phyloP scores from a whole-genome alignment of 129 eudicot genomes.

The Lactuca sativa region DNA sequence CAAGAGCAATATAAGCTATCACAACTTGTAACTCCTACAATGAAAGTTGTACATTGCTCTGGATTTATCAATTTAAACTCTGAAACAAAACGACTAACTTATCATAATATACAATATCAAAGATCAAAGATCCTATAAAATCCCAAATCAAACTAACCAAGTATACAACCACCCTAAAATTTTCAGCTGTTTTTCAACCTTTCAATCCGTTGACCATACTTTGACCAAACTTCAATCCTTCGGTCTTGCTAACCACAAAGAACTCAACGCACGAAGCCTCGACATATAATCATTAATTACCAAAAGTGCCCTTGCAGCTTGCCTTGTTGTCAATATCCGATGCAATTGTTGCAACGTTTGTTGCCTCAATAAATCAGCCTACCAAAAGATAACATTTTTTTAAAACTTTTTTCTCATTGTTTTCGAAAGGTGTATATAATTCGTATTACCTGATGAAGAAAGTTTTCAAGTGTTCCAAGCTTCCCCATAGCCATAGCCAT shows the following conservation, averaged over 20 bases:
- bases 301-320: conserved; percentile 94
- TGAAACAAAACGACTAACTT: not conserved
- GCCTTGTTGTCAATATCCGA: conserved; percentile 87
- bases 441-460: conserved; percentile 75
- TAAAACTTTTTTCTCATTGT: not conserved
- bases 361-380: conserved; percentile 95
- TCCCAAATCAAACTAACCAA: conserved; percentile 17
- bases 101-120: conserved; percentile 27
- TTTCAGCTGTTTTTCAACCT: not conserved
- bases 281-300: conserved; percentile 80
- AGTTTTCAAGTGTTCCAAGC: conserved; percentile 83
- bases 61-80: conserved; percentile 14
- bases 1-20: conserved; percentile 20
- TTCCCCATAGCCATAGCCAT: conserved; percentile 98
- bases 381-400: not conserved
- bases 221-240: conserved; percentile 40
- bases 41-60: conserved; percentile 22
- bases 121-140: conserved; percentile 10
- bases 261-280: conserved; percentile 89
- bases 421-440: not conserved
- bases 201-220: not conserved
- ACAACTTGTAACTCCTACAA: conserved; percentile 6
- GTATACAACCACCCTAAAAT: conserved; percentile 21
- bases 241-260: conserved; percentile 95
- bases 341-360: conserved; percentile 91